Base-by-base conservation (phyloP, 169 alveolate species). In the Eimeria maxima region DNA sequence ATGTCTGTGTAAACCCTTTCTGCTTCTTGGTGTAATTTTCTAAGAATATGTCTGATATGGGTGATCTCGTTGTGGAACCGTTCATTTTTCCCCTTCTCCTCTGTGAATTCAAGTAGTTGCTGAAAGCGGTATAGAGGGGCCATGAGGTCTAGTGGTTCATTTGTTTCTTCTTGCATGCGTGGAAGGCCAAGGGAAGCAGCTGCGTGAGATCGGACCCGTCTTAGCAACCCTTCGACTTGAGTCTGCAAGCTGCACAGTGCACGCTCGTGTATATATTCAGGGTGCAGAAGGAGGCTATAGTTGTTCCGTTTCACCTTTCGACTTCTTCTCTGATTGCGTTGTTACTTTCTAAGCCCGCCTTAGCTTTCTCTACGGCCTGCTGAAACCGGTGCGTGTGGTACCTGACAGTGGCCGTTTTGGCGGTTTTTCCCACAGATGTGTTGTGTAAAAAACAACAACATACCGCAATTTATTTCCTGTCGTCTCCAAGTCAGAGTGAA, bases 11-110 rank as follows among this genome's bases (percentile, higher is more conserved):
- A 33, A 22, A 81, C 8, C 27, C 90, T 45, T 47, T 42, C 90
- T 24, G 90, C 90, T 63, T 81, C 90, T 24, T 45, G 90, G 22
- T 81, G 90, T 7, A 81, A 24, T 29, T 47, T 81, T 22, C 90
- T 22, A 16, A 81, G 73, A 5, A 22, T 4, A 11, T 24, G 6
- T 47, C 90, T 44, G 47, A 81, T 33, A 1, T n/a, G 73, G 50
- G 18, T 18, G 42, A 81, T 0, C 69, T 81, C 90, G 42, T 27
- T 4, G 14, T 7, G 45, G 45, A 81, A 81, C 1, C 69, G 29
- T 10, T 50, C 44, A 14, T 29, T 4, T 24, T 50, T 47, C 11
- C 69, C 90, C 47, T 81, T 50, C 4, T 16, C 16, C n/a, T 81
- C 24, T 24, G 47, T 22, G 11, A 45, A n/a, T 6, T 20, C 8